Base-by-base conservation (phyloP, 345 rosid species). In the Eucalyptus tenuipes region DNA sequence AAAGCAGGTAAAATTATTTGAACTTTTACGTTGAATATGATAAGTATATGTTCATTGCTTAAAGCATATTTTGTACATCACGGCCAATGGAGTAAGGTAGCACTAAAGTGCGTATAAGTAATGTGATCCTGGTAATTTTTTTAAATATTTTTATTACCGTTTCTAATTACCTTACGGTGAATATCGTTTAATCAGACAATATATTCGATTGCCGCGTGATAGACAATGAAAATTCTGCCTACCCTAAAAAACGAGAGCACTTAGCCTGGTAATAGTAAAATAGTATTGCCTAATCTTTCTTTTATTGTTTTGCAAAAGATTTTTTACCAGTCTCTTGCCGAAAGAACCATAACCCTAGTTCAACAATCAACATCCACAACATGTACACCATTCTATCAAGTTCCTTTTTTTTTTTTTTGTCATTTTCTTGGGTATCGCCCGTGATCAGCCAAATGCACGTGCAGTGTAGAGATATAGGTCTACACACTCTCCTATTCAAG, bases 381-480 rank as follows among this genome's bases (percentile, higher is more conserved):
- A 22, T 86, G 61, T 7, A 47, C 87, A 31, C 16, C 61, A 40
- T 86, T 55, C 61, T 31, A 17, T 40, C 87, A 40, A 75, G 24
- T 44, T 75, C 80, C 85, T 82, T 89, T 55, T 86, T 89, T 8
- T 8, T 80, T 89, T 91, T 92, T 88, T 93, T 20, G 47, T 75
- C 84, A 10, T 87, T 89, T 91, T 87, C 87, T 86, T 52, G 87
- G 49, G 52, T 12, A 79, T 87, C 85, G 88, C 94, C 92, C 93
- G 94, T 91, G 95, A 93, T 71, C 53, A 64, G 86, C 82, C 50
- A 86, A 45, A 50, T 68, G 92, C 93, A 91, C 93, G 93, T 90
- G 94, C 52, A 87, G 17, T 75, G 93, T 91, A 90, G 64, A 90
- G 89, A 87, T 88, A 89, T 71, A 88, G 90, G 88, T 89, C 91